These are phyloP conservation scores for Saccharomyces hybrid DNA, from an alignment of 1,139 yeast genomes.

Conservation along the genomic window DNA sequence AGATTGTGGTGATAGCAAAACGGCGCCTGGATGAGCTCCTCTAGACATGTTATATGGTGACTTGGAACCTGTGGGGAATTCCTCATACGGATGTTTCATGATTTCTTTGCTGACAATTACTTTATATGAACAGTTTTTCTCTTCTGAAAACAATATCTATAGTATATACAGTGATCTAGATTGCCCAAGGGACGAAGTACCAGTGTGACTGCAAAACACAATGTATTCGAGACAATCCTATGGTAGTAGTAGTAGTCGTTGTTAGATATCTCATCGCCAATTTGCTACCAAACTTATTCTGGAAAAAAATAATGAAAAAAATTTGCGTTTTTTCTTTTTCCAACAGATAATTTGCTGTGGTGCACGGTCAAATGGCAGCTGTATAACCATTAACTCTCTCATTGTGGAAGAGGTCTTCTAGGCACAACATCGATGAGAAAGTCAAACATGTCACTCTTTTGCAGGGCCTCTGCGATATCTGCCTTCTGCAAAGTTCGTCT, in stretches of 20 bases:
- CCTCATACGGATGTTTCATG: conserved; percentile 1
- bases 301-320: not conserved
- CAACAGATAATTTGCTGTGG: not conserved
- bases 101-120: not conserved
- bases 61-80: conserved; percentile 3
- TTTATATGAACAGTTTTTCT: not conserved
- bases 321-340: not conserved
- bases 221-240: not conserved
- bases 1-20: conserved; percentile 31
- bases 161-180: not conserved
- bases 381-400: not conserved
- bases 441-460: conserved; percentile 94
- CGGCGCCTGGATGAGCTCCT: conserved; percentile 34
- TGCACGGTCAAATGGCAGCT: not conserved
- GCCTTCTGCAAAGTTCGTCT: conserved; percentile 88
- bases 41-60: conserved; percentile 9
- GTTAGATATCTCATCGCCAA: not conserved
- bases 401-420: conserved; percentile 30
- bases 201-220: not conserved
- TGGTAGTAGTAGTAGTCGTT: not conserved
- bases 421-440: conserved; percentile 94
- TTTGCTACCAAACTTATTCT: not conserved
- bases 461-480: conserved; percentile 91
- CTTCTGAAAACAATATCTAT: not conserved
- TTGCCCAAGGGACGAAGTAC: not conserved